Base-by-base conservation (phyloP, 78 protist species). In the Dictyostelium discoideum region DNA sequence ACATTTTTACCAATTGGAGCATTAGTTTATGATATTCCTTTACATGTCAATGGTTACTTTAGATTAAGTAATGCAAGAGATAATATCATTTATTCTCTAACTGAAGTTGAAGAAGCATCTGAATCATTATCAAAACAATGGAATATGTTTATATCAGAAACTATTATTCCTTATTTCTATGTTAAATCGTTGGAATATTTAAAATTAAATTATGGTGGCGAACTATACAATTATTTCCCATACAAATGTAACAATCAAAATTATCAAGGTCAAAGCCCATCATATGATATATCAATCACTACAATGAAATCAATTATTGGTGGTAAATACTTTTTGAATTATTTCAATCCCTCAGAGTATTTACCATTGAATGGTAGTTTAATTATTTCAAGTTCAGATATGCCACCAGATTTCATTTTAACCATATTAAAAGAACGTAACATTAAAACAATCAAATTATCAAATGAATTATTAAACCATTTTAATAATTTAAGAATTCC, bases 1-100 rank as follows among this genome's bases (percentile, higher is more conserved):
- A 67, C 84, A 2, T 88, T 81, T 67, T 74, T 88, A 26, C 94
- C 94, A 39, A 88, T 88, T 7, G 94, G 94, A 3, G 32, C 72
- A 39, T 76, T 57, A 5, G 29, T 29, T 24, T 67, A 22, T 60
- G 46, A 60, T 3, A 63, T 65, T 14, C 86, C 86, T 0, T 60
- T 80, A 3, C 94, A 88, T 88, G 46, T 88, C 1, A 63, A 80
- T 46, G 94, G 87, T 3, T 88, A 40, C 26, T 88, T 80, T 81
- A 24, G 50, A 63, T 50, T 81, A 13, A 63, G 77, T 14, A 80
- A 81, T 88, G 77, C 94, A 13, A 60, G 94, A 67, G 72, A 73
- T 14, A 86, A 88, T 8, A 88, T 88, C 29, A 40, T 16, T 2
- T 65, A 54, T 1, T 39, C 67, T 0, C 5, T 39, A 39, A 26